Percentiles rank a stretch among this genome's conserved stretches.
Conservation (phyloP, 1,139 yeast genomes). For the Protomyces inouyei region DNA sequence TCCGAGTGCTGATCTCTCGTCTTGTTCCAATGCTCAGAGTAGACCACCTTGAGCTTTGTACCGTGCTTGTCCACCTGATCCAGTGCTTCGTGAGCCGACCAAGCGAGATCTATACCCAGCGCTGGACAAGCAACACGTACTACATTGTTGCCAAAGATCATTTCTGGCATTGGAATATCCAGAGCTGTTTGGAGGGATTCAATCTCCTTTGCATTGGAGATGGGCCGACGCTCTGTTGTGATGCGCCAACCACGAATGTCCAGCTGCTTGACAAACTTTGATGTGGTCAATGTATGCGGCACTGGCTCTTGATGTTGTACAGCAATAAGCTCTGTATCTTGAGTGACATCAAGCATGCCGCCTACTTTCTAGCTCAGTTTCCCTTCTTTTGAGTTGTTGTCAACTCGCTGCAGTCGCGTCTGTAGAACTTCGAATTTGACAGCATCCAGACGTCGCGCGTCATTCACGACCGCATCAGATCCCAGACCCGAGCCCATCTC, state of each 20-base stretch:
- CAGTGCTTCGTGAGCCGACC: slow-evolving; percentile 77
- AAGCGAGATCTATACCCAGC: slow-evolving; percentile 50
- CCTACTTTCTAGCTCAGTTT: too few species aligned
- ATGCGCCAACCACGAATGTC: slow-evolving; percentile 55
- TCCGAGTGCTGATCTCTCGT: slow-evolving; percentile 38
- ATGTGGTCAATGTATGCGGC: slow-evolving; percentile 22
- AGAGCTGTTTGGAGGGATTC: slow-evolving; percentile 60
- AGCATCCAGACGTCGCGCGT: too few species aligned
- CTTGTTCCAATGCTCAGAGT: slow-evolving; percentile 57
- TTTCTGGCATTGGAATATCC: slow-evolving; percentile 86
- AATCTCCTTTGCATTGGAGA: slow-evolving; percentile 66
- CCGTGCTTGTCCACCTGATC: slow-evolving; percentile 54
- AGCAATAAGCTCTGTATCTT: background rate
- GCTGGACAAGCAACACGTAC: slow-evolving; percentile 49
- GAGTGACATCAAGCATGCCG: background rate
- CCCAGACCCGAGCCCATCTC: too few species aligned
- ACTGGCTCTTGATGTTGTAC: slow-evolving; percentile 6
- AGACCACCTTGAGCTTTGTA: slow-evolving; percentile 65
- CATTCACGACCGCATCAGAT: too few species aligned
- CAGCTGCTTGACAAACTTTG: slow-evolving; percentile 4
- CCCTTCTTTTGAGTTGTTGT: too few species aligned
- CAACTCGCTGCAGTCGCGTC: too few species aligned
- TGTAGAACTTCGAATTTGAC: too few species aligned
- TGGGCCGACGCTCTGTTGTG: slow-evolving; percentile 68
- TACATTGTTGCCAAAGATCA: slow-evolving; percentile 89